These are phyloP conservation scores for Thinopyrum elongatum DNA, from an alignment of 176 grass and related monocot species.

Conservation along the genomic window DNA sequence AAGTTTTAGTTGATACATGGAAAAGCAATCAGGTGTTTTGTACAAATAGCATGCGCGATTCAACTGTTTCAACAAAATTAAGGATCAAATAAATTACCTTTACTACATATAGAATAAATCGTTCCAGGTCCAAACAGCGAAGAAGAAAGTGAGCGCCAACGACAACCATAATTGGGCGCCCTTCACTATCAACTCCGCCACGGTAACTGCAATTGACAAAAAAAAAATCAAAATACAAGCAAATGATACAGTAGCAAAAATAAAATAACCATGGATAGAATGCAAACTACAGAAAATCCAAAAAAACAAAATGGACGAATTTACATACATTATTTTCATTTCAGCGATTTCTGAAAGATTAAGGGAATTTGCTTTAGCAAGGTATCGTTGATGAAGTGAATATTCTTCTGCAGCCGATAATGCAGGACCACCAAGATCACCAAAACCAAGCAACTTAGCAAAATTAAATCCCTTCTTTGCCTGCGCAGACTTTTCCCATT, in stretches of 20 bases:
- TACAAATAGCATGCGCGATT: not conserved
- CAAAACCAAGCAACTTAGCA: slow-evolving; percentile 87
- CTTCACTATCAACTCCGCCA: slow-evolving; percentile 88
- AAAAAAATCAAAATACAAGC: not conserved
- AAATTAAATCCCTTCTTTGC: slow-evolving; percentile 89
- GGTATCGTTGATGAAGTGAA: slow-evolving; percentile 92
- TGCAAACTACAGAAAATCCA: not conserved
- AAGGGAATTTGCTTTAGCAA: slow-evolving; percentile 96
- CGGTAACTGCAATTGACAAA: slow-evolving; percentile 52
- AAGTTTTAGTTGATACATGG: not conserved
- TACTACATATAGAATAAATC: slow-evolving; percentile 83
- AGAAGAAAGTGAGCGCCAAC: slow-evolving; percentile 97
- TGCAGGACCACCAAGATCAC: slow-evolving; percentile 74
- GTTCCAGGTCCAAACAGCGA: slow-evolving; percentile 89
- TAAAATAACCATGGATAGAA: not conserved
- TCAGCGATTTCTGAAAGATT: slow-evolving; percentile 98
- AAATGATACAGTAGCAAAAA: not conserved
- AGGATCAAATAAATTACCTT: slow-evolving; percentile 53
- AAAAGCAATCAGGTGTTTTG: not conserved
- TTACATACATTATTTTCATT: slow-evolving; percentile 98
- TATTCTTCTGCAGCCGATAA: slow-evolving; percentile 96
- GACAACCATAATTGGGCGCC: slow-evolving; percentile 83
- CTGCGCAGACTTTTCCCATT: slow-evolving; percentile 80
- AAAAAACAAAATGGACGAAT: not conserved
- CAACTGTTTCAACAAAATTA: not conserved